Base-by-base conservation (phyloP, 1,284 basidiomycete species). In the Rhodotorula glutinis region DNA sequence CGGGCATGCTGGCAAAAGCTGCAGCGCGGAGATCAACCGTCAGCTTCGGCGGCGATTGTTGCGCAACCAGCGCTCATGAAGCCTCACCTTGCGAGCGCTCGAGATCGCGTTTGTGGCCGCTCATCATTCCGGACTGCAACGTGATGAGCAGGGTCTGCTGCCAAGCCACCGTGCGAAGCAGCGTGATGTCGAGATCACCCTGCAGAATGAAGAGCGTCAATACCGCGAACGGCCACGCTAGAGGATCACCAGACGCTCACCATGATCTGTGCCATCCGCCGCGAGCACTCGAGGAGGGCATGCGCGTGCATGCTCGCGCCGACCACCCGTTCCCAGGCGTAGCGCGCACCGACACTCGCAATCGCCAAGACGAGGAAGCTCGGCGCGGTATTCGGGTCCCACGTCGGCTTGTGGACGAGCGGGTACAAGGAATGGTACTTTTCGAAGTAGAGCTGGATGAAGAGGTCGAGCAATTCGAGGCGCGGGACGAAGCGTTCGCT, bases 81-180 rank as follows among this genome's bases (percentile, higher is more conserved):
- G 30, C 55, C 63, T 21, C 19, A 66, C 66, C 66, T 53, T 73
- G 69, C 11, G 66, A 68, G 21, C 69, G 52, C 38, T 73, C 71
- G 30, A 73, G 62, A 41, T 73, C 71, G 51, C 71, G 63, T 55
- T 73, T 73, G 66, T 70, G 66, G 38, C 71, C 71, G 38, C 63
- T 67, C 29, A 68, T 54, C 60, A 71, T 67, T 11, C 71, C 71
- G 11, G 64, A 63, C 53, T 66, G 60, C 16, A 73, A 57, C 8
- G 69, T 60, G 51, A 73, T 55, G 19, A 71, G 47, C 16, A 67
- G 16, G 4, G 66, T 58, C 58, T 71, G 69, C 40, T 71, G 69
- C 71, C 71, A 73, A 3, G 69, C 69, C 25, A 73, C 69, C 5
- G 71, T 73, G n/a, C 65, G 57, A 30, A 69, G 43, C 8, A 71